Base-by-base conservation (phyloP, 179 eudicot genomes). In the Silene coronaria region DNA sequence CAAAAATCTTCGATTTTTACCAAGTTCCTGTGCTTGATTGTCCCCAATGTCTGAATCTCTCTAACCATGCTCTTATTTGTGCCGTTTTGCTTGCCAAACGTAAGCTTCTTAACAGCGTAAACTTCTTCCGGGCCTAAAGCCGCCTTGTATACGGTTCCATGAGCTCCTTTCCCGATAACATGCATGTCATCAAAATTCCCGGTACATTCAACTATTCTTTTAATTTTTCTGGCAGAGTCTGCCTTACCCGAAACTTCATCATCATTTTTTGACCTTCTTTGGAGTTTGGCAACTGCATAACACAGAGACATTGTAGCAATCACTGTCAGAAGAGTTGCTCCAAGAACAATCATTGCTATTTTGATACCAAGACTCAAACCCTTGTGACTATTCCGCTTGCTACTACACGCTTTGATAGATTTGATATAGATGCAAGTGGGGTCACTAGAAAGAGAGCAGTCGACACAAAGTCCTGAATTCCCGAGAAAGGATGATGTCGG, bases 141-240 rank as follows among this genome's bases (percentile, higher is more conserved):
- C 3, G 88, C 98, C 84, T 80, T 90, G 71, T 94, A 94, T 11
- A 94, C 98, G 3, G 80, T 84, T 60, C 97, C 98, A 75, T 89
- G 97, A 19, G 90, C 97, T 75, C 98, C 98, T 80, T 83, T 90
- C 69, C 98, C 98, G 3, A 92, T 82, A 51, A 94, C 76, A 66
- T 86, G 87, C 75, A 74, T 78, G 23, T 89, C 87, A 46, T 85
- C 82, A 2, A 92, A 84, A 67, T 89, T 89, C 27, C 84, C 90
- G 0, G 98, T 94, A 42, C 85, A 89, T 71, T 84, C 90, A 84
- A 89, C 78, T 71, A 90, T 79, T 78, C 80, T 85, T 24, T 72
- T 82, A 36, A 92, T 75, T 64, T 84, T 80, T 13, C 87, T 53
- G 27, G 87, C 72, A 23, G 87, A 79, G 26, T 87, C 86, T 70